Conservation (phyloP, 2,329 filamentous ascomycete genomes). For the Curvularia lunata region DNA sequence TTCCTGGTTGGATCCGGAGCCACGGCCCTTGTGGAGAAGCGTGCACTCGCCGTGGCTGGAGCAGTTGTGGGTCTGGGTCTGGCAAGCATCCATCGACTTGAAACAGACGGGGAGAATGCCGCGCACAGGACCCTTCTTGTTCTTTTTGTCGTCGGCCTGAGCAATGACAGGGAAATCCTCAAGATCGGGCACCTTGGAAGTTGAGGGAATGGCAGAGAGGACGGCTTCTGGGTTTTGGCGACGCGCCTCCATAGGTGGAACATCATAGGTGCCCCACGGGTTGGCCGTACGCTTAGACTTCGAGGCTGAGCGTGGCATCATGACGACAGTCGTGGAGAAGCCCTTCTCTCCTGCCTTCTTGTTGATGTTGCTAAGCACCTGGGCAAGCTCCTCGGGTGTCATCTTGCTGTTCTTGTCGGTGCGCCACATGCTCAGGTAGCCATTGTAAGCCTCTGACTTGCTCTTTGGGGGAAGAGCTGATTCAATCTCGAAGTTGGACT, state of each 20-base stretch:
- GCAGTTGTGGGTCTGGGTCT: slow-evolving; percentile 75
- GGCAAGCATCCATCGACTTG: slow-evolving; percentile 70
- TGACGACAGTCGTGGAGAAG: slow-evolving; percentile 46
- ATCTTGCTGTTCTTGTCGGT: slow-evolving; percentile 31
- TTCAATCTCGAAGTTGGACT: slow-evolving; percentile 32
- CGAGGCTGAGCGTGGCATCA: slow-evolving; percentile 43
- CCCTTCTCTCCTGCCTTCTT: slow-evolving; percentile 21
- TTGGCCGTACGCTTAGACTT: slow-evolving; percentile 42
- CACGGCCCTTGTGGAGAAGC: slow-evolving; percentile 63
- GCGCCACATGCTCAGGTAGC: slow-evolving; percentile 39
- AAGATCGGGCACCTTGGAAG: slow-evolving; percentile 34
- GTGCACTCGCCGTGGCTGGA: slow-evolving; percentile 80
- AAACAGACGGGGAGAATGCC: slow-evolving; percentile 77
- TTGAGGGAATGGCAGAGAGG: slow-evolving; percentile 38
- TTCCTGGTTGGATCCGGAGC: slow-evolving; percentile 49
- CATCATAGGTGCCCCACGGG: slow-evolving; percentile 46
- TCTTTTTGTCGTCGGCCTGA: slow-evolving; percentile 24
- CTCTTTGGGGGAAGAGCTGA: slow-evolving; percentile 26
- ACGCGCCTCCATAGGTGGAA: slow-evolving; percentile 35
- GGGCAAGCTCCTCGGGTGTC: slow-evolving; percentile 22
- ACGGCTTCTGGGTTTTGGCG: slow-evolving; percentile 42
- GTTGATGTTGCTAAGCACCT: slow-evolving; percentile 16
- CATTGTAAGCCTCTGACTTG: slow-evolving; percentile 33
- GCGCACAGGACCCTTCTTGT: slow-evolving; percentile 45
- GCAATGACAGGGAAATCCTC: slow-evolving; percentile 39